Conservation (phyloP, 257 asterid genomes). For the Lycium ferocissimum region DNA sequence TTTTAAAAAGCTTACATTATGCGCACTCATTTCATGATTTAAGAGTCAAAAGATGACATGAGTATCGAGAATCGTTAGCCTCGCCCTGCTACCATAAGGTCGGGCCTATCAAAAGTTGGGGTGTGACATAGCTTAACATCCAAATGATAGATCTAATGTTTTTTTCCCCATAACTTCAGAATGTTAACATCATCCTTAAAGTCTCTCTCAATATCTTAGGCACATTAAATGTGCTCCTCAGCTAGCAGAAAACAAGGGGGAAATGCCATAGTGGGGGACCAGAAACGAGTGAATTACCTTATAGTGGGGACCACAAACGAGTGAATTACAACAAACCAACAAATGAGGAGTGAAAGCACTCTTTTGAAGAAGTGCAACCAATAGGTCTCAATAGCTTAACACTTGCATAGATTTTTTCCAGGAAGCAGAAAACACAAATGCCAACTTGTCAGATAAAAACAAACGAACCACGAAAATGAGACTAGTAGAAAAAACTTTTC, state of each 20-base stretch:
- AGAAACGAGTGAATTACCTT: background rate
- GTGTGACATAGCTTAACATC: constrained; percentile 6
- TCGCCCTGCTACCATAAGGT: no score
- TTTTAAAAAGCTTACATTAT: no score
- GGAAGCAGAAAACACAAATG: background rate
- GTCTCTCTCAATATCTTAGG: constrained; percentile 3
- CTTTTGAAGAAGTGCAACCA: background rate
- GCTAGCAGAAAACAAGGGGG: background rate
- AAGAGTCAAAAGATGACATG: no score
- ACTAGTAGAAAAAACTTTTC: background rate
- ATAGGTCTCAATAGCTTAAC: background rate
- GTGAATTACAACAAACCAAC: constrained; percentile 15
- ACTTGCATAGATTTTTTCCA: background rate
- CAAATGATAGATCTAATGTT: background rate
- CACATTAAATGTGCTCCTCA: constrained; percentile 13
- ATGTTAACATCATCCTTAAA: background rate
- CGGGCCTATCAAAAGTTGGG: no score
- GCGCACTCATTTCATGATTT: no score
- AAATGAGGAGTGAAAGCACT: background rate
- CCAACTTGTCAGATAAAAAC: background rate
- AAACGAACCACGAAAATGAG: background rate
- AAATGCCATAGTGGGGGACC: constrained; percentile 11
- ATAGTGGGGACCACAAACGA: background rate
- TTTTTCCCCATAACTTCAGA: background rate
- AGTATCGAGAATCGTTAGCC: no score